phyloP scores from a whole-genome alignment of 2,329 filamentous ascomycete genomes.

The Ceratocystis albifundus region DNA sequence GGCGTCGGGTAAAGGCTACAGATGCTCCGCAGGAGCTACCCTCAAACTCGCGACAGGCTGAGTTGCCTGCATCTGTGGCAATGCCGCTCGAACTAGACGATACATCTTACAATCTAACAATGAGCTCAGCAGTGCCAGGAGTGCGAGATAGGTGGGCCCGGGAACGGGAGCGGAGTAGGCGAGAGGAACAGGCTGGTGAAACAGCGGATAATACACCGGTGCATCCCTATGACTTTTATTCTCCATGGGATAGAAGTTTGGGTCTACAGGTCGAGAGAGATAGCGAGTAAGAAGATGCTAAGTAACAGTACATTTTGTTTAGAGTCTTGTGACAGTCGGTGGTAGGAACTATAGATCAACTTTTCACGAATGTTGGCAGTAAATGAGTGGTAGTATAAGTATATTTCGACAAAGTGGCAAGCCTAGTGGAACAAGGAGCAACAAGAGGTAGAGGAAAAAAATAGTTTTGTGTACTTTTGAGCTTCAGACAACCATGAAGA shows the following conservation, averaged over 20 bases:
- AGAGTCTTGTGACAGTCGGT: background rate
- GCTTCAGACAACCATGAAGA: constrained; percentile 5
- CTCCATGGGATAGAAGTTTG: constrained; percentile 12
- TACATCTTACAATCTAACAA: background rate
- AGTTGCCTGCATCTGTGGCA: constrained; percentile 7
- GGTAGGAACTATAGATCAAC: background rate
- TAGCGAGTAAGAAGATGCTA: background rate
- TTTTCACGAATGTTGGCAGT: background rate
- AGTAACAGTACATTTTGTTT: no score
- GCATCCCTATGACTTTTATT: constrained; percentile 22
- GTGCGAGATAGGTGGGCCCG: background rate
- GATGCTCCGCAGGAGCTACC: constrained; percentile 15
- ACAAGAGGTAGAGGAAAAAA: background rate
- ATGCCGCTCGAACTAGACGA: constrained; percentile 17
- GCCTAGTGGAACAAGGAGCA: background rate
- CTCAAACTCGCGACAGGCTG: background rate
- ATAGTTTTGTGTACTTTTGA: background rate
- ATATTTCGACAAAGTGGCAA: background rate
- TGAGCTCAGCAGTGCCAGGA: background rate
- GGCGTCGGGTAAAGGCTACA: constrained; percentile 2
- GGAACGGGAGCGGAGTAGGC: background rate
- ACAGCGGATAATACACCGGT: background rate
- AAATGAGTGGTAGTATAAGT: background rate
- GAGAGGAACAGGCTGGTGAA: background rate
- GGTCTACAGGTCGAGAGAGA: background rate